Evolutionary conservation across 2,329 filamentous ascomycete species (phyloP).

Genomic region (Clarireedia homoeocarpa): DNA sequence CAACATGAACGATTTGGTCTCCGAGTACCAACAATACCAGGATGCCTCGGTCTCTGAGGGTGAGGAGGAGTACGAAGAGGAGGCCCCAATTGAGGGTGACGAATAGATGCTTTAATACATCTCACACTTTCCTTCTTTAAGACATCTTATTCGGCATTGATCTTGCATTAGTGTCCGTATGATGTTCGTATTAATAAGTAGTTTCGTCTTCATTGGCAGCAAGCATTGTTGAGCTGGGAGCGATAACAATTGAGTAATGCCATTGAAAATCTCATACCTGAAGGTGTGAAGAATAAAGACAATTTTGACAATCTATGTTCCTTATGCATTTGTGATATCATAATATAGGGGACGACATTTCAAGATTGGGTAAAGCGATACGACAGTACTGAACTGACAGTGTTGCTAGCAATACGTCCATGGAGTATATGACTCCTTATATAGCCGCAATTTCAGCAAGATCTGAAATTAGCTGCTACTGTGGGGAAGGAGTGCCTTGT

Average conservation of each 20-base stretch:
- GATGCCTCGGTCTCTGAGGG: conserved; percentile 95
- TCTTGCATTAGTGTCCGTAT: conserved; percentile 16
- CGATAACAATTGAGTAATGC: conserved; percentile 21
- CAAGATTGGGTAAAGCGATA: too few species aligned
- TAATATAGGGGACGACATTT: too few species aligned
- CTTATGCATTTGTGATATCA: too few species aligned
- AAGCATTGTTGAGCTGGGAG: conserved; percentile 20
- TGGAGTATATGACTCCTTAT: too few species aligned
- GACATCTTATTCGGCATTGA: conserved; percentile 12
- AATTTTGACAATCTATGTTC: too few species aligned
- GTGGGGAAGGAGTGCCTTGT: too few species aligned
- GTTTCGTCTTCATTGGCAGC: conserved; percentile 16
- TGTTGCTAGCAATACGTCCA: too few species aligned
- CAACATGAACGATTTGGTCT: conserved; percentile 99
- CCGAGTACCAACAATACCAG: conserved; percentile 99
- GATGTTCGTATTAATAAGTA: conserved; percentile 20
- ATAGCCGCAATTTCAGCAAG: too few species aligned
- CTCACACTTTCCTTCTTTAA: conserved; percentile 14
- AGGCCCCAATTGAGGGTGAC: conserved; percentile 69
- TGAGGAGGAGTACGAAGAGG: conserved; percentile 86
- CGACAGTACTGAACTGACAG: too few species aligned
- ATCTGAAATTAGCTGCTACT: too few species aligned
- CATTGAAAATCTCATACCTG: conserved; percentile 8
- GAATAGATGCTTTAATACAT: conserved; percentile 20
- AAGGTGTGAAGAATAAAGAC: too few species aligned